A percentile compares a stretch with the other conserved stretches of the same genome.
These are phyloP conservation scores for Tricholoma matsutake DNA, from an alignment of 768 basidiomycete genomes.

Conservation along the genomic window DNA sequence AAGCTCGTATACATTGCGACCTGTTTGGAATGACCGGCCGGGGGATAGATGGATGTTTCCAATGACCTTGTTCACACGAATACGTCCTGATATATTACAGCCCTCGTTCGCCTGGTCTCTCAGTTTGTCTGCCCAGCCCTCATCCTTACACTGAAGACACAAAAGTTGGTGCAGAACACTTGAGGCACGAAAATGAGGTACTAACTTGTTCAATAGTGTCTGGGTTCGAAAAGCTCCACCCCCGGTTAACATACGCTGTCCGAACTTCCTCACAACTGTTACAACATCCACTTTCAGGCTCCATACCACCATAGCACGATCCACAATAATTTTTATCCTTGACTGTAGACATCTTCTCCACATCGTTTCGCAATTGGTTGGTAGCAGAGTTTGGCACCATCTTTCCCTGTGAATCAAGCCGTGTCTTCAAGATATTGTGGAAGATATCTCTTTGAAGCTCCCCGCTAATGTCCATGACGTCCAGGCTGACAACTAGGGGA, in stretches of 20 bases:
- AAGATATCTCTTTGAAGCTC: slow-evolving; percentile 90
- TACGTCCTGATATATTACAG: slow-evolving; percentile 87
- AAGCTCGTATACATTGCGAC: slow-evolving; percentile 80
- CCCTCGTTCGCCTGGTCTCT: slow-evolving; percentile 91
- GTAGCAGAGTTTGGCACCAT: slow-evolving; percentile 53
- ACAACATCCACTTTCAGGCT: slow-evolving; percentile 81
- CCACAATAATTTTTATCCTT: slow-evolving; percentile 77
- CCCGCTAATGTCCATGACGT: slow-evolving; percentile 98
- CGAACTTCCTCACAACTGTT: slow-evolving; percentile 96
- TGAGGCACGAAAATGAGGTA: neutral
- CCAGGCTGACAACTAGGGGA: slow-evolving; percentile 80
- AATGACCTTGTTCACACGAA: slow-evolving; percentile 95
- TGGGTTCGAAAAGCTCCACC: slow-evolving; percentile 94
- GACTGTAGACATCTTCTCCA: slow-evolving; percentile 72
- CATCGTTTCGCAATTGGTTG: slow-evolving; percentile 78
- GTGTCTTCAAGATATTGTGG: slow-evolving; percentile 84
- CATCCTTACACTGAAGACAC: slow-evolving; percentile 70
- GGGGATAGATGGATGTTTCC: slow-evolving; percentile 95
- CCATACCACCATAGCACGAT: slow-evolving; percentile 89
- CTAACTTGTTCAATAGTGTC: slow-evolving; percentile 89
- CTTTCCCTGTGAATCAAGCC: slow-evolving; percentile 59
- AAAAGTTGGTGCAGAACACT: neutral
- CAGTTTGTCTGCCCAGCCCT: slow-evolving; percentile 94
- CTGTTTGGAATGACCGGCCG: slow-evolving; percentile 91
- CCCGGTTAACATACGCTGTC: slow-evolving; percentile 82